phyloP scores from a whole-genome alignment of 768 basidiomycete species.

The Macrolepiota dolichaula region DNA sequence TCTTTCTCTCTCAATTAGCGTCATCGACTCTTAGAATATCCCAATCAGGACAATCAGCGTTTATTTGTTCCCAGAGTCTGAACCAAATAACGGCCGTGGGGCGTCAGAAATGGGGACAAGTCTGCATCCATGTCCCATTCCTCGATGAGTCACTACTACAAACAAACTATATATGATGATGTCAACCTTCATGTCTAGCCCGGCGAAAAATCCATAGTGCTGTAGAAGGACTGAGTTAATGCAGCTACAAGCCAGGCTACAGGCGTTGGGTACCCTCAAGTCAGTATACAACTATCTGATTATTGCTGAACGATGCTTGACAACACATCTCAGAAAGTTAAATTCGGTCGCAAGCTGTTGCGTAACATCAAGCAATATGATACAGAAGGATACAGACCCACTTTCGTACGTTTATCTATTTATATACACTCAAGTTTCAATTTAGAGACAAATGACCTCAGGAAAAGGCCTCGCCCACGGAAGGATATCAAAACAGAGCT shows the following conservation, averaged over 20 bases:
- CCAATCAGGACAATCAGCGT: no score
- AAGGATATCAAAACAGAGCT: conserved; percentile 47
- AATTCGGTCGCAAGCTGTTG: conserved; percentile 12
- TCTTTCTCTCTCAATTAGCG: no score
- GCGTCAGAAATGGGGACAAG: no score
- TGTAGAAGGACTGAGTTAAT: background rate
- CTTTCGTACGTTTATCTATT: background rate
- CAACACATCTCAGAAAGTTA: conserved; percentile 7
- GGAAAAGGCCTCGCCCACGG: conserved; percentile 41
- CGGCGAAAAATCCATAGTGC: conserved; percentile 6
- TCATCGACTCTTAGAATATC: no score
- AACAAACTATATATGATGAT: conserved; percentile 10
- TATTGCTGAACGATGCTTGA: background rate
- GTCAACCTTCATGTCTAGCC: conserved; percentile 10
- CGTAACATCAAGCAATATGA: conserved; percentile 5
- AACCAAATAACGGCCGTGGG: no score
- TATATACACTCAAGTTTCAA: no score
- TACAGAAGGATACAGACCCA: background rate
- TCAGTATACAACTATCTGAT: background rate
- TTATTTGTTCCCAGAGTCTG: no score
- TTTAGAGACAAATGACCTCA: conserved; percentile 20
- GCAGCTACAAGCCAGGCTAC: background rate
- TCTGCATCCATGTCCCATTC: no score
- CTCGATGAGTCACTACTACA: background rate
- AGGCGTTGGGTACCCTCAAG: background rate